Evolutionary conservation across 2,329 filamentous ascomycete genomes (phyloP), one percentile per base, ranked within the genome.

Genomic region (Claviceps sp.): DNA sequence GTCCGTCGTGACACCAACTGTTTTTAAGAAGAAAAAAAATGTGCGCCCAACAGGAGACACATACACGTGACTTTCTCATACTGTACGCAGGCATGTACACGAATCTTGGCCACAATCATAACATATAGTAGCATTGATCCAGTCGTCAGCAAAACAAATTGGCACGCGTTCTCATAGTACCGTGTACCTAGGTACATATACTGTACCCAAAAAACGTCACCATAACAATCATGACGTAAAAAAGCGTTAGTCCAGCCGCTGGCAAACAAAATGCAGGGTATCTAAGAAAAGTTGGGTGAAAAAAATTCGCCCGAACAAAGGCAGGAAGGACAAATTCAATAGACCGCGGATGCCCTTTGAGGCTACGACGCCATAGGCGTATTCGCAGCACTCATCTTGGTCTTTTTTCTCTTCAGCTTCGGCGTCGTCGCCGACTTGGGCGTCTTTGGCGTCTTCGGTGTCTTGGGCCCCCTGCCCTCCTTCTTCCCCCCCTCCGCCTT

Each of bases 381-480:
- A 11, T 57, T 57, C 26, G 59, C 60, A 14, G 62, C 64, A 55
- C 62, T 59, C 50, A 70, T 65, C 58, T 73, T 76, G 57, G 73
- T 75, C 67, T 76, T 77, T 57, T 71, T 67, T 52, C 71, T 65
- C 61, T 71, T 75, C 1, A 67, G 66, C 60, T 74, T 76, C 1
- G 68, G 65, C 51, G 64, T 62, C 1, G 65, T 67, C 1, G 67
- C 64, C 39, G 71, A 71, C 50, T 67, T 70, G 6, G 69, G 66
- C 42, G 70, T 69, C 64, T 73, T 67, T 1, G 67, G 63, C 40
- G 71, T 71, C 50, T 67, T 70, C 5, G 69, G 66, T 41, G 70
- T 69, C 64, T 73, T 75, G 24, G 70, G 69, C 48, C 66, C 64
- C 57, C 74, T 76, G 42, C 58, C 66, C 22, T 75, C 73, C 59